Conservation (phyloP, 805 yeast species). For the Cyberlindnera petersonii region DNA sequence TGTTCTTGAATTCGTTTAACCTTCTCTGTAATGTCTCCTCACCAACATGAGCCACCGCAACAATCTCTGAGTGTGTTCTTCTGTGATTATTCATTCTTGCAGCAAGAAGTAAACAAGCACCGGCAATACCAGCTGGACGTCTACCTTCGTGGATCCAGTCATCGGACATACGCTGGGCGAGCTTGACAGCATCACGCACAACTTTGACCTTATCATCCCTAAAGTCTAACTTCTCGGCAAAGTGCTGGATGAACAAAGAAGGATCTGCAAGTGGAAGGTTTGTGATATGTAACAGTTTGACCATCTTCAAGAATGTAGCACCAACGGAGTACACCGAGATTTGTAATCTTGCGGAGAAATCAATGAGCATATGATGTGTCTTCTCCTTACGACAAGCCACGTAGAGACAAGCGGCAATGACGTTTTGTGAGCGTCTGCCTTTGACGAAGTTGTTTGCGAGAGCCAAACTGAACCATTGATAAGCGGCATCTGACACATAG, state of each 20-base stretch:
- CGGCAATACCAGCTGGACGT: constrained; percentile 98
- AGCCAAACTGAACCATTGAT: constrained; percentile 86
- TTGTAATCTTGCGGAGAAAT: constrained; percentile 84
- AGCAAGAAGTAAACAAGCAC: constrained; percentile 89
- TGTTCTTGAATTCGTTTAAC: constrained; percentile 78
- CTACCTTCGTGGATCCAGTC: constrained; percentile 98
- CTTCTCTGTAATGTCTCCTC: constrained; percentile 90
- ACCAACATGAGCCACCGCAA: constrained; percentile 92
- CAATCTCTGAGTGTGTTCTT: constrained; percentile 88
- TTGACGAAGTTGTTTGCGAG: constrained; percentile 87
- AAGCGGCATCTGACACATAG: constrained; percentile 79
- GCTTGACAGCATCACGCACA: constrained; percentile 77
- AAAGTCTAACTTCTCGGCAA: constrained; percentile 81
- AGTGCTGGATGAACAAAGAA: constrained; percentile 87
- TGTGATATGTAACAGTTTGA: constrained; percentile 75
- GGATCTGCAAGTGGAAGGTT: constrained; percentile 90
- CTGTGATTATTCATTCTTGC: constrained; percentile 95
- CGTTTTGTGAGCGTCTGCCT: constrained; percentile 95
- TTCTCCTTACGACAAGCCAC: constrained; percentile 89
- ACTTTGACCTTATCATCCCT: constrained; percentile 73
- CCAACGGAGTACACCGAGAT: constrained; percentile 93
- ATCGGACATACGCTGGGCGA: constrained; percentile 86
- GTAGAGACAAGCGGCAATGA: constrained; percentile 90
- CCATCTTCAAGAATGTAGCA: constrained; percentile 90
- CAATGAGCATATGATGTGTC: constrained; percentile 94